phyloP scores from a whole-genome alignment of 768 basidiomycete species.

The Boletus patriciae region DNA sequence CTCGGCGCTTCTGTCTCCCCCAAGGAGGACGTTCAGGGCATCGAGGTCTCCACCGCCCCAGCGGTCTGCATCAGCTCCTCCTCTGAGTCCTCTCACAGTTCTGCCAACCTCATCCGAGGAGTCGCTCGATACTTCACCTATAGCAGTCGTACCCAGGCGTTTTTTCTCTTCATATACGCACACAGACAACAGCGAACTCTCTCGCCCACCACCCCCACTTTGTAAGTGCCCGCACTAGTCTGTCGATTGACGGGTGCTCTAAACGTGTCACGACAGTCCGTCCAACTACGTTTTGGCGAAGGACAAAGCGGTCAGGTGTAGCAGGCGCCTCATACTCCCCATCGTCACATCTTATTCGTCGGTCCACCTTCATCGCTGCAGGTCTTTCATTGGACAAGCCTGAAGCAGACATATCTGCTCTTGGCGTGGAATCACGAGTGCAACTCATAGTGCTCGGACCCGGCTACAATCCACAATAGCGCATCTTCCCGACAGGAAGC shows the following conservation, averaged over 20 bases:
- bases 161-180: slow-evolving; percentile 15
- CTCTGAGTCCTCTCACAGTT: slow-evolving; percentile 20
- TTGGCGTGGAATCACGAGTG: slow-evolving; percentile 60
- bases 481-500: neutral
- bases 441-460: slow-evolving; percentile 41
- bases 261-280: slow-evolving; percentile 49
- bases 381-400: slow-evolving; percentile 69
- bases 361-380: slow-evolving; percentile 77
- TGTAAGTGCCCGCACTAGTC: slow-evolving; percentile 43
- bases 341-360: slow-evolving; percentile 68
- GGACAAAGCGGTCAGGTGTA: slow-evolving; percentile 69
- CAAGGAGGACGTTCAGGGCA: slow-evolving; percentile 29
- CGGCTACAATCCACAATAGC: slow-evolving; percentile 33
- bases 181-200: slow-evolving; percentile 39
- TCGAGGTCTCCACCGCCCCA: slow-evolving; percentile 10
- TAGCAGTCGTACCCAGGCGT: slow-evolving; percentile 14
- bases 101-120: neutral
- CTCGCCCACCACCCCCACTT: slow-evolving; percentile 63
- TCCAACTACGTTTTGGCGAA: slow-evolving; percentile 82
- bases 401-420: slow-evolving; percentile 55
- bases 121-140: neutral
- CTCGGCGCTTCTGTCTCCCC: slow-evolving; percentile 26
- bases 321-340: slow-evolving; percentile 71
- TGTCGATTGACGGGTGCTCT: neutral
- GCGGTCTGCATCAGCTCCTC: slow-evolving; percentile 27